Base-by-base conservation (phyloP, 2,329 filamentous ascomycete genomes). In the Trichoderma sp. region DNA sequence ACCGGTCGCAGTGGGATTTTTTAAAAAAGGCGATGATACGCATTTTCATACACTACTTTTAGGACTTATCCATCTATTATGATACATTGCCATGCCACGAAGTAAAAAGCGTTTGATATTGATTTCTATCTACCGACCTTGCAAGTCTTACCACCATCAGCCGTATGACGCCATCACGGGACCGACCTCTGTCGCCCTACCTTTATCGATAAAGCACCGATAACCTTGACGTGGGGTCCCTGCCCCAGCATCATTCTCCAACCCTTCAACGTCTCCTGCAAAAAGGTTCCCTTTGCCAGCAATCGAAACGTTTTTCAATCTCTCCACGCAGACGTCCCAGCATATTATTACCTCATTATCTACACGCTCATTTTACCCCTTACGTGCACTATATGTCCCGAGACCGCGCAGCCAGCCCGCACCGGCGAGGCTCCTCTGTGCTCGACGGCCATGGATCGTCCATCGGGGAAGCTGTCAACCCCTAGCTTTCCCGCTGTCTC, bases 401-500 rank as follows among this genome's bases (percentile, higher is more conserved):
- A 67, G 63, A 62, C 59, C 59, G 58, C 68, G 33, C 31, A 61
- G 49, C 47, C 35, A 31, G 56, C 53, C 62, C 63, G 62, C 65
- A 65, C 47, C 21, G 67, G 71, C 70, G 63, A 71, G 65, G 56
- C 59, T 61, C 43, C 58, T 57, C 67, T 62, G 55, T 60, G 27
- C 43, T 64, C 61, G 43, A 59, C 68, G 62, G 67, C 62, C 65
- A 73, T 73, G 72, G 71, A 72, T 65, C 57, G 55, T 40, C 33
- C 35, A 59, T 63, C 57, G 35, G 64, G 52, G 40, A 56, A 56
- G 24, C 29, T 35, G 58, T 59, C 37, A 37, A 35, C 58, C 35
- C 57, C n/a, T 43, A 63, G 52, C 52, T 52, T 65, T 65, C 52
- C 43, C 33, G 29, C 73, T 37, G 70, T 78, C 65, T 72, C 74